Percentiles rank a stretch among this genome's conserved stretches.
phyloP scores from a whole-genome alignment of 371 early-diverging fungal species.

The Encephalitozoon romaleae region DNA sequence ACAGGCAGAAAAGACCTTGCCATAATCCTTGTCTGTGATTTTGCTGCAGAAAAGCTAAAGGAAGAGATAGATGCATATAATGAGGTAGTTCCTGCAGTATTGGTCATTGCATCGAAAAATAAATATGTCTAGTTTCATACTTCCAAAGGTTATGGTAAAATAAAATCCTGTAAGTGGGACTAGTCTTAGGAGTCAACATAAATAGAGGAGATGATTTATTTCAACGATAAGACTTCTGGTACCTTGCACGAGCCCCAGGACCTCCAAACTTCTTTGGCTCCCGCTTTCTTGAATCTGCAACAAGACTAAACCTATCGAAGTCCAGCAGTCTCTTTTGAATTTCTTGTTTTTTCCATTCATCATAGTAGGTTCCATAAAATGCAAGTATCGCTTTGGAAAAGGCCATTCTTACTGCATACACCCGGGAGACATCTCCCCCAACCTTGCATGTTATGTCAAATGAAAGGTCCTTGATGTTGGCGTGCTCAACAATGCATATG shows the following conservation, averaged over 20 bases:
- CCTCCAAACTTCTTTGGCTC: slow-evolving; percentile 99
- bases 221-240: slow-evolving; percentile 62
- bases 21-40: slow-evolving; percentile 56
- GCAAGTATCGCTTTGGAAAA: slow-evolving; percentile 96
- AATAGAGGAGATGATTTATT: slow-evolving; percentile 25
- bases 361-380: slow-evolving; percentile 95
- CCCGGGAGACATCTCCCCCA: slow-evolving; percentile 84
- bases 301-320: slow-evolving; percentile 94
- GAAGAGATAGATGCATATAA: slow-evolving; percentile 39
- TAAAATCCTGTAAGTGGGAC: not conserved
- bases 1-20: slow-evolving; percentile 52
- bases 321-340: slow-evolving; percentile 82
- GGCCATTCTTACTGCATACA: slow-evolving; percentile 96
- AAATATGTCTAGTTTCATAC: not conserved
- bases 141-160: not conserved
- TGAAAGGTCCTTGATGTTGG: slow-evolving; percentile 84
- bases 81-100: slow-evolving; percentile 49
- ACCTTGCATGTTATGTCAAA: slow-evolving; percentile 81
- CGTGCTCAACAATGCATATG: slow-evolving; percentile 83
- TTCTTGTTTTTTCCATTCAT: slow-evolving; percentile 97
- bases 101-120: slow-evolving; percentile 54
- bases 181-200: not conserved
- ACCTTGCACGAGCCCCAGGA: slow-evolving; percentile 95
- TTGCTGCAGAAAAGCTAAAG: slow-evolving; percentile 42
- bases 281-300: slow-evolving; percentile 97